These are phyloP conservation scores for Geotrichum candidum DNA, from an alignment of 1,139 yeast genomes.

Conservation along the genomic window DNA sequence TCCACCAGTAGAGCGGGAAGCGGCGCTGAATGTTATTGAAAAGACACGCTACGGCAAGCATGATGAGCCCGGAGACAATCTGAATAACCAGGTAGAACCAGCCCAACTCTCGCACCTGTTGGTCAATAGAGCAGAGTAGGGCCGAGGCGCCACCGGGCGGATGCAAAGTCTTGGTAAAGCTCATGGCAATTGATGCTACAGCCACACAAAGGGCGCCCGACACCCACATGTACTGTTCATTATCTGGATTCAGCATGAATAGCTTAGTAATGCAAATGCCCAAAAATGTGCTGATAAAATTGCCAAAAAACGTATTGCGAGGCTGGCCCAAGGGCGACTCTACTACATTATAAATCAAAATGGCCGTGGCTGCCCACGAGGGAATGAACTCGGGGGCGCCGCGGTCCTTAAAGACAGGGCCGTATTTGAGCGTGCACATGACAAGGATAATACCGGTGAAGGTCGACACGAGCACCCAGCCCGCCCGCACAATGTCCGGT, in stretches of 20 bases:
- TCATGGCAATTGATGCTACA: slow-evolving; percentile 51
- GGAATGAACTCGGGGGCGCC: slow-evolving; percentile 56
- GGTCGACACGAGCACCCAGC: slow-evolving; percentile 33
- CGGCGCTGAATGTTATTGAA: slow-evolving; percentile 50
- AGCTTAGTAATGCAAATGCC: slow-evolving; percentile 55
- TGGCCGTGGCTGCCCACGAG: slow-evolving; percentile 58
- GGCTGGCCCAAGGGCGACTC: slow-evolving; percentile 65
- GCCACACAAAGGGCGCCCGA: slow-evolving; percentile 60
- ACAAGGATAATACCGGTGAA: slow-evolving; percentile 50
- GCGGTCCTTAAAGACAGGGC: slow-evolving; percentile 41
- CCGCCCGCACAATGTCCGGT: slow-evolving; percentile 17
- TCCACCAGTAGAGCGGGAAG: slow-evolving; percentile 66
- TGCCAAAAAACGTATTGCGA: slow-evolving; percentile 53
- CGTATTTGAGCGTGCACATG: slow-evolving; percentile 48
- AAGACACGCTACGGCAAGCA: slow-evolving; percentile 48
- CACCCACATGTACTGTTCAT: slow-evolving; percentile 47
- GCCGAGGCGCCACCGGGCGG: slow-evolving; percentile 79
- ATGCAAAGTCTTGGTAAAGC: slow-evolving; percentile 54
- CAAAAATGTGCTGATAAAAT: slow-evolving; percentile 47
- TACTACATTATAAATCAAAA: slow-evolving; percentile 52
- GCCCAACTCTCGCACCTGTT: slow-evolving; percentile 44
- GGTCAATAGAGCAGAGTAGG: slow-evolving; percentile 51
- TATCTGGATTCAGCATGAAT: slow-evolving; percentile 35
- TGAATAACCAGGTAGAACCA: slow-evolving; percentile 68
- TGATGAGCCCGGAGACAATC: slow-evolving; percentile 46